Evolutionary conservation across 192 early-diverging fungal genomes (phyloP).

Genomic region (Phlyctochytrium planicorne): DNA sequence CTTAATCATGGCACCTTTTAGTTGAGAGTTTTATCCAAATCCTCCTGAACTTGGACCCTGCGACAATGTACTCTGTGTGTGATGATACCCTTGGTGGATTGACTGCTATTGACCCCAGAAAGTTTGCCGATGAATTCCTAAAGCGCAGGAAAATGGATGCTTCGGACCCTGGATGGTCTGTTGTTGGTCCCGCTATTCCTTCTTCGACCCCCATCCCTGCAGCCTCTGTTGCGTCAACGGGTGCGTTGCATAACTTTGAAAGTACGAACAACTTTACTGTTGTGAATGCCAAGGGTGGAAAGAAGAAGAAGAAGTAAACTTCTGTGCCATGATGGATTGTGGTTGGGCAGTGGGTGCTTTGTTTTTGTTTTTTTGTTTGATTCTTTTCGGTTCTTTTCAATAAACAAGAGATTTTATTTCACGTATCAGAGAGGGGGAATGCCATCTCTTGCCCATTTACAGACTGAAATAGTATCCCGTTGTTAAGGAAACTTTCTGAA

Average conservation of each 20-base stretch:
- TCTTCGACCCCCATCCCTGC: not conserved
- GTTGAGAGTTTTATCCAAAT: slow-evolving; percentile 57
- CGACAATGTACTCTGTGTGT: slow-evolving; percentile 46
- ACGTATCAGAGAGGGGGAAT: too few species aligned
- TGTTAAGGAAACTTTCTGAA: too few species aligned
- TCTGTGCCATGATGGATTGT: too few species aligned
- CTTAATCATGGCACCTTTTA: slow-evolving; percentile 19
- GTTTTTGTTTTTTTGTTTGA: too few species aligned
- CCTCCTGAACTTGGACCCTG: slow-evolving; percentile 45
- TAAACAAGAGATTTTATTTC: too few species aligned
- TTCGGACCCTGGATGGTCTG: slow-evolving; percentile 4
- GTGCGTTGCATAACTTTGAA: not conserved
- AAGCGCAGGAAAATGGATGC: slow-evolving; percentile 41
- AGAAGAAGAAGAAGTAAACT: slow-evolving; percentile 11
- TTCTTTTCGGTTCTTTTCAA: too few species aligned
- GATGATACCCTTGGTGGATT: slow-evolving; percentile 53
- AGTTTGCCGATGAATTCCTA: slow-evolving; percentile 56
- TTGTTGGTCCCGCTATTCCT: not conserved
- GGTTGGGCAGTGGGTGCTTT: too few species aligned
- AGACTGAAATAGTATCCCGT: too few species aligned
- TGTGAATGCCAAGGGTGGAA: not conserved
- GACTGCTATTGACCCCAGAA: slow-evolving; percentile 57
- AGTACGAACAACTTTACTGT: slow-evolving; percentile 1
- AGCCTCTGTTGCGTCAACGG: not conserved
- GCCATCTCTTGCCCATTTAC: too few species aligned